Evolutionary conservation across 2,329 filamentous ascomycete species (phyloP).

Genomic region (Seiridium unicorne): DNA sequence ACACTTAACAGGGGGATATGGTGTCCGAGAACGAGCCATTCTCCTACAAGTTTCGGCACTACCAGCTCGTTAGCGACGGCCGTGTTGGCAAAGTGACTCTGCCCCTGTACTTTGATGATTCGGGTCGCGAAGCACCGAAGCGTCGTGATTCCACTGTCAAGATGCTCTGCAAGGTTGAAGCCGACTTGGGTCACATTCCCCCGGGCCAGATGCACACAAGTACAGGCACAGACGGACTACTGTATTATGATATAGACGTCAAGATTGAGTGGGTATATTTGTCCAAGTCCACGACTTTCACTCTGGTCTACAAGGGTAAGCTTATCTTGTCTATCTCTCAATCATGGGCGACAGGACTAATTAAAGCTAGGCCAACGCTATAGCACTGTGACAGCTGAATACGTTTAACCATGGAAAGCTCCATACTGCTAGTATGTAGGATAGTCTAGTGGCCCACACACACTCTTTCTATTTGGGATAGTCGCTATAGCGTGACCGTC

Average conservation of each 20-base stretch:
- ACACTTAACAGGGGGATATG: conserved; percentile 28
- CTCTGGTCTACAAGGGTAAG: conserved; percentile 40
- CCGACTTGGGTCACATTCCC: background rate
- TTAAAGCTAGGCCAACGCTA: conserved; percentile 32
- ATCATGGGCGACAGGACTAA: conserved; percentile 13
- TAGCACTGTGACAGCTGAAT: conserved; percentile 39
- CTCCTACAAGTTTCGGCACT: conserved; percentile 22
- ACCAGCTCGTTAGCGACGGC: background rate
- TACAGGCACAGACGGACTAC: background rate
- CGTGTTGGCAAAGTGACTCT: background rate
- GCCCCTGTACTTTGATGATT: background rate
- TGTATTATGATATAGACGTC: background rate
- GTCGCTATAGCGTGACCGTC: conserved; percentile 6
- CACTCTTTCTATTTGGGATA: background rate
- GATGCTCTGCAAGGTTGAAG: background rate
- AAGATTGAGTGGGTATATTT: conserved; percentile 18
- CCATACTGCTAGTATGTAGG: background rate
- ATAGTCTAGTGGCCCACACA: background rate
- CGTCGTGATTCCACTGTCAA: background rate
- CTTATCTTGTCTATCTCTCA: background rate
- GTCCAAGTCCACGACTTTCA: conserved; percentile 41
- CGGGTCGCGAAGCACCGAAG: background rate
- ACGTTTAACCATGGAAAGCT: conserved; percentile 22
- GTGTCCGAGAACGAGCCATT: conserved; percentile 40
- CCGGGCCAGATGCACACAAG: background rate